Conservation (phyloP, 495 filamentous ascomycete genomes). For the Penicillium psychrofluorescens region DNA sequence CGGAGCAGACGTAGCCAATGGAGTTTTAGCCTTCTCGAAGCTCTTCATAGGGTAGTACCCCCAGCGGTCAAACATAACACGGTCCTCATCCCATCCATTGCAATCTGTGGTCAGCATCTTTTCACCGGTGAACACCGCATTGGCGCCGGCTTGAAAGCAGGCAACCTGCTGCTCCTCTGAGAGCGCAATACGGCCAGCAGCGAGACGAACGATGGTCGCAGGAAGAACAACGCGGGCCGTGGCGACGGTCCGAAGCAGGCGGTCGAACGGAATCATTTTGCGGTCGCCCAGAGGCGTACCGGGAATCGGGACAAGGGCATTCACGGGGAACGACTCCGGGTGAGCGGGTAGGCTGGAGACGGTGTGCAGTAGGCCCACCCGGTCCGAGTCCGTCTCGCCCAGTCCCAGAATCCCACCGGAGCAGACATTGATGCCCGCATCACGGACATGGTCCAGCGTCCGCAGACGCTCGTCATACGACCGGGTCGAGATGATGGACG, state of each 20-base stretch:
- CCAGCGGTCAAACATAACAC: conserved; percentile 69
- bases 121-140: conserved; percentile 84
- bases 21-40: conserved; percentile 26
- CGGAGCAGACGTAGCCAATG: conserved; percentile 2
- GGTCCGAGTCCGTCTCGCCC: conserved; percentile 67
- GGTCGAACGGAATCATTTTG: conserved; percentile 62
- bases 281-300: conserved; percentile 73
- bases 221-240: conserved; percentile 75
- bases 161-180: conserved; percentile 75
- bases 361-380: conserved; percentile 71
- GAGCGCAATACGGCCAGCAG: conserved; percentile 70
- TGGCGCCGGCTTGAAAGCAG: conserved; percentile 80
- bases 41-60: conserved; percentile 66
- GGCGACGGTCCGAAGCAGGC: conserved; percentile 66
- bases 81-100: conserved; percentile 82
- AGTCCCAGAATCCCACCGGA: conserved; percentile 76
- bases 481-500: conserved; percentile 69
- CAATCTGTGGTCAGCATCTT: conserved; percentile 88
- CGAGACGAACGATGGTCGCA: conserved; percentile 70
- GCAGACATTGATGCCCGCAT: conserved; percentile 81
- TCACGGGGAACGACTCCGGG: conserved; percentile 80
- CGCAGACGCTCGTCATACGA: conserved; percentile 75
- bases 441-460: conserved; percentile 66
- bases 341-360: conserved; percentile 67
- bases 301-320: conserved; percentile 77